Evolutionary conservation across 2,329 filamentous ascomycete genomes (phyloP), one percentile per base, ranked within the genome.

Genomic region (Fusarium keratoplasticum): DNA sequence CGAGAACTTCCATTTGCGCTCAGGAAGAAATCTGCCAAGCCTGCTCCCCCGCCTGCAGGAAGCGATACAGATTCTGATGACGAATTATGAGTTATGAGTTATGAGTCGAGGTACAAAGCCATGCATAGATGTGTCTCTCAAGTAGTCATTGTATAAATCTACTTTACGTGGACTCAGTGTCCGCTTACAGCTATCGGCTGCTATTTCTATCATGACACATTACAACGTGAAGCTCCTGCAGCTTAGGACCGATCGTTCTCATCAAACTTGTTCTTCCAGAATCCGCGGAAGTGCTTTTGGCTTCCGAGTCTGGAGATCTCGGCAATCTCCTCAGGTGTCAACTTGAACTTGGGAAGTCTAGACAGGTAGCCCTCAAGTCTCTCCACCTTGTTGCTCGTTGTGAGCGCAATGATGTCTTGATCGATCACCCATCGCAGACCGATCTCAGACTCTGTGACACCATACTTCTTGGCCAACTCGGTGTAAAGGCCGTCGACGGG

Each of bases 351-450:
- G 50, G 83, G 85, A 72, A 89, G 69, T 72, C 85, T 86, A n/a
- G 81, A 77, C 67, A 89, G 73, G 76, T 89, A 91, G n/a, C 84
- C 84, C 78, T 87, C 84, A 69, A 93, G 81, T 58, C 91, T 84
- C 72, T 89, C 84, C 77, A 89, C 85, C 73, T 86, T 92, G 38
- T 83, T 83, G 76, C 88, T 91, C 13, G 91, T 92, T 1, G 90
- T 92, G 64, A 92, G 78, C 4, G 84, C 85, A 29, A 91, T 86
- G 50, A 90, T 80, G 29, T 87, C 90, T 79, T 90, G 88, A 76
- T 93, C 90, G 38, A 92, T 80, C 31, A 83, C 81, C 90, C 90
- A 93, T 71, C 90, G 82, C 75, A 92, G 80, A 16, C 88, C 88
- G 61, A 92, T 81, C 64, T 91, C 89, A 2, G 84, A 87, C 64